Evolutionary conservation across 345 rosid genomes (phyloP), one percentile per base, ranked within the genome.

Genomic region (Arabidopsis thaliana): DNA sequence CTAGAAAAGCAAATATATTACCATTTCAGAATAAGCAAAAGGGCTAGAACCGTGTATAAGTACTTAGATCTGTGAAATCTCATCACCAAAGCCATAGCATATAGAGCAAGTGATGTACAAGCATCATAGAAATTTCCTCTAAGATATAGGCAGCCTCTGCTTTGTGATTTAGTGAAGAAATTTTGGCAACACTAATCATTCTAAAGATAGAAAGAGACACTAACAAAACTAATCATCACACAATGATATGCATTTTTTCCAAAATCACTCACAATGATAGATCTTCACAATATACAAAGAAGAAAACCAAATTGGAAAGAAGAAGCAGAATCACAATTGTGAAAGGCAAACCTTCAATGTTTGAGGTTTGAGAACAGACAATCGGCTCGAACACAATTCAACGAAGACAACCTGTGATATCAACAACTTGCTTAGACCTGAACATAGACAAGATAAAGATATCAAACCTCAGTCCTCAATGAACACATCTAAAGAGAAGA

Each of bases 351-450:
- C 99, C 97, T 93, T 91, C 68, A 91, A 62, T 78, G 80, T 85
- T 85, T 93, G 96, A 44, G 92, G 93, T 28, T 85, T 75, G 65
- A 96, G 97, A 74, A 96, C 71, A 5, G 91, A 82, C 66, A 88
- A 82, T 62, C 99, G 81, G 83, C 93, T 93, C 7, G 97, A 72
- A 79, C 99, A 96, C 73, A 96, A 69, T 81, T 96, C 99, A 86
- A 96, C 74, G 82, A 96, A 93, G 52, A 96, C 97, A 65, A 81
- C 99, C 99, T 96, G 82, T n/a, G 37, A 60, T 34, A 70, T 51
- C 41, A 75, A 24, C 38, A 45, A 59, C 1, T 1, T 14, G 9
- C 55, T 69, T 74, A 67, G 70, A 53, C 59, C 24, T 34, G 23
- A 45, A 32, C 41, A 68, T 24, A 25, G 9, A 38, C 32, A 75